Evolutionary conservation across 1,284 basidiomycete species (phyloP).

Genomic region (Cryptococcus maquisensis): DNA sequence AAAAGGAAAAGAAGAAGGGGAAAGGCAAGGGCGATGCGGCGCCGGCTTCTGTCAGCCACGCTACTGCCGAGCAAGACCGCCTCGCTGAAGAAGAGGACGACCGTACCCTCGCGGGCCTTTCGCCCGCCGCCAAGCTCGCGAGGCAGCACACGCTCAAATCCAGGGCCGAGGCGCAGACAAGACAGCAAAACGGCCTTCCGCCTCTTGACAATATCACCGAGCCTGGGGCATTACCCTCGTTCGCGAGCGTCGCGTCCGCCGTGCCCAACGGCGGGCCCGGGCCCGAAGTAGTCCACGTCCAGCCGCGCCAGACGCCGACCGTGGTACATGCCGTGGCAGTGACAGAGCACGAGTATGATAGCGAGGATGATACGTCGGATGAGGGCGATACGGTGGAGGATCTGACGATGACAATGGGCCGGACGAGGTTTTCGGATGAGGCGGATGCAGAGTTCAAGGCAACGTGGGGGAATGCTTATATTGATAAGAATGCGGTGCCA

Average conservation of each 20-base stretch:
- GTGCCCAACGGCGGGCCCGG: constrained; percentile 3
- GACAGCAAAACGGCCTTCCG: background rate
- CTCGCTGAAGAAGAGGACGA: constrained; percentile 48
- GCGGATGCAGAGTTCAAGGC: constrained; percentile 54
- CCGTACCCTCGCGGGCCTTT: constrained; percentile 68
- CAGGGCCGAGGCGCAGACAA: constrained; percentile 61
- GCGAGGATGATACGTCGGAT: constrained; percentile 56
- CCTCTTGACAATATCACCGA: background rate
- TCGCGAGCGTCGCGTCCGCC: constrained; percentile 32
- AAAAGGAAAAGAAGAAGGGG: constrained; percentile 50
- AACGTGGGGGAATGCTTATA: constrained; percentile 61
- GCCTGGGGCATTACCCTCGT: constrained; percentile 7
- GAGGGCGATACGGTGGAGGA: constrained; percentile 56
- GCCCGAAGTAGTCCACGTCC: constrained; percentile 28
- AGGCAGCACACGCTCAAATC: constrained; percentile 69
- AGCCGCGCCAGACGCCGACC: constrained; percentile 21
- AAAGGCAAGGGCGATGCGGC: constrained; percentile 54
- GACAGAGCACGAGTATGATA: constrained; percentile 59
- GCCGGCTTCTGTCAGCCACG: constrained; percentile 73
- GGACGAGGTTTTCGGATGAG: constrained; percentile 37
- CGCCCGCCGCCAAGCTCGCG: constrained; percentile 86
- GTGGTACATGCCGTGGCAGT: constrained; percentile 39
- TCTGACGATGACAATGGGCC: constrained; percentile 58
- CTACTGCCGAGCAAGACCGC: constrained; percentile 77
- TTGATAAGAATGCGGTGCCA: constrained; percentile 63